Base-by-base conservation (phyloP, 768 basidiomycete genomes). In the Thelephora ganbajun region DNA sequence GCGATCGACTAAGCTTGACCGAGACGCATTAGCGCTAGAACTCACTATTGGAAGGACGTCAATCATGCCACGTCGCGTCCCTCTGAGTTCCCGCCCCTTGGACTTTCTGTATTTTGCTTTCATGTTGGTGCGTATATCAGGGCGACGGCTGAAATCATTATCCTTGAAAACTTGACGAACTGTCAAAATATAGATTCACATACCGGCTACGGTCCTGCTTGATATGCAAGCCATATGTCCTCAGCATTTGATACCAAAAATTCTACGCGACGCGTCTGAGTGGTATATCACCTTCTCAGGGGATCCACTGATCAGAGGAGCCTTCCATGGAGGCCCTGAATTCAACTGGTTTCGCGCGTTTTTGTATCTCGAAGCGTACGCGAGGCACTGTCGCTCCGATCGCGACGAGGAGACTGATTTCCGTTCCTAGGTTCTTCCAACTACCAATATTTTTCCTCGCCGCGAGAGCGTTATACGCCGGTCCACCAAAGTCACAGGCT, bases 371-470 rank as follows among this genome's bases (percentile, higher is more conserved):
- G 82, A 85, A 62, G 63, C 61, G 82, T 84, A 55, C 49, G 79
- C 53, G 2, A n/a, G n/a, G n/a, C n/a, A n/a, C n/a, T n/a, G n/a
- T n/a, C n/a, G n/a, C n/a, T n/a, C n/a, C n/a, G n/a, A n/a, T n/a
- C 2, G 7, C 42, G 30, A 5, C 13, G 19, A 34, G 3, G 16
- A 16, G 22, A 16, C 12, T 35, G 35, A 5, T 23, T 5, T 41
- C 33, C 46, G 46, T 14, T 42, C 12, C n/a, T 23, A 81, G 80
- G 13, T 51, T 76, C 44, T 82, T 84, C 60, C 88, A 90, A 57
- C 62, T 89, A 0, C 90, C 90, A 0, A 71, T 80, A 0, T 90
- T 90, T 58, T 54, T 88, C 39, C 49, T 90, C n/a, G 84, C 82
- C 11, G 69, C 74, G 41, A 64, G 65, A 12, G 77, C 72, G 0